Evolutionary conservation across 2,329 filamentous ascomycete species (phyloP), one percentile per base, ranked within the genome.

Genomic region (Pestalotiopsis sp.): DNA sequence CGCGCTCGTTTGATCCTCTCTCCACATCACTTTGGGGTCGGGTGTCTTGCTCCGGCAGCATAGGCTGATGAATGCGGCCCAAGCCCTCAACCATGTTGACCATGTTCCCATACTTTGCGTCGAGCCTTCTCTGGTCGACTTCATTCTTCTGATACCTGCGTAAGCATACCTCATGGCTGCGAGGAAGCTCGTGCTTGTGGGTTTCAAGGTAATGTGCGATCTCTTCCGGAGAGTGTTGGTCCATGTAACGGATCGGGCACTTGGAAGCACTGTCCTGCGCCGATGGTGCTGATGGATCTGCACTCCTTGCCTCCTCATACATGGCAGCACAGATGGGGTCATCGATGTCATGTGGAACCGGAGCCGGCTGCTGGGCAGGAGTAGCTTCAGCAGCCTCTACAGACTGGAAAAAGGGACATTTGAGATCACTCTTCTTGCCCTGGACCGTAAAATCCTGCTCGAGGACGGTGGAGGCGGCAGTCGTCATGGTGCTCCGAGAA

Each of bases 41-140:
- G 69, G 74, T 82, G 71, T 86, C 83, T 71, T 87, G 86, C 63
- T 86, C 84, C 4, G 93, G 93, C 36, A 98, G 84, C 89, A 96
- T 94, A 5, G 93, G 91, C 77, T 96, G 92, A 77, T 98, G 95
- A 74, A 97, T 93, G 72, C 91, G 88, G 63, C 94, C 93, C 52
- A 98, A 84, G 9, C 94, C 94, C 78, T 96, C 92, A 70, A 98
- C 97, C 95, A 98, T 98, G 81, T 90, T 97, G 73, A 93, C 94
- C 58, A 98, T 84, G 78, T 92, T 95, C 72, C 94, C 94, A 78
- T 98, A 98, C 79, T 98, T 98, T 71, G 93, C 93, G 79, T 98
- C 95, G 67, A 98, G 85, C 80, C 97, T 93, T 72, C 90, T 90
- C 76, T 97, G 93, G 76, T 95, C 93, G 71, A 92, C 88, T 74